phyloP scores from a whole-genome alignment of 768 basidiomycete species.

The Termitomyces sp. region DNA sequence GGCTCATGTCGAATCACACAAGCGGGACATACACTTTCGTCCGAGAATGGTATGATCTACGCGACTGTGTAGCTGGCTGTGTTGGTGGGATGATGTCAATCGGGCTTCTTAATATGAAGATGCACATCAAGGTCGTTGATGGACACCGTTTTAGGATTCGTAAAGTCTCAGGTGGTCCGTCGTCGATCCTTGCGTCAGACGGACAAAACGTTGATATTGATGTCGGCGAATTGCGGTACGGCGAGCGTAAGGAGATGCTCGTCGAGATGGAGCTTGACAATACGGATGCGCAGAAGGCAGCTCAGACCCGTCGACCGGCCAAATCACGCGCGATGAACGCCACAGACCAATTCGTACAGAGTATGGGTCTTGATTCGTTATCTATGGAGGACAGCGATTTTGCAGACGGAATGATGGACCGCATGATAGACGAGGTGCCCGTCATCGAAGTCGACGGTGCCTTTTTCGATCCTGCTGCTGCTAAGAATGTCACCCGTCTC shows the following conservation, averaged over 20 bases:
- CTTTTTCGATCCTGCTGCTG: slow-evolving; percentile 86
- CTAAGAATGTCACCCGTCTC: slow-evolving; percentile 80
- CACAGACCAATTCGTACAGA: slow-evolving; percentile 84
- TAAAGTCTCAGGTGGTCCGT: slow-evolving; percentile 89
- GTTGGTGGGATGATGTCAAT: slow-evolving; percentile 97
- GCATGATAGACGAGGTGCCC: slow-evolving; percentile 97
- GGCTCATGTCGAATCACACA: slow-evolving; percentile 99
- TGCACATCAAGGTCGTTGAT: slow-evolving; percentile 93
- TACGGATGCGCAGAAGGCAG: slow-evolving; percentile 44
- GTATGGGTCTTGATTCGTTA: slow-evolving; percentile 75
- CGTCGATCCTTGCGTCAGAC: slow-evolving; percentile 82
- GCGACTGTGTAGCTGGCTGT: slow-evolving; percentile 88
- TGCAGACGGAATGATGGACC: slow-evolving; percentile 89
- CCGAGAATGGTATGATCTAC: slow-evolving; percentile 95
- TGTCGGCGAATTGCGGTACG: slow-evolving; percentile 88
- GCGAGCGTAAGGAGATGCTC: slow-evolving; percentile 97
- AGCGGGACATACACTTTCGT: slow-evolving; percentile 97
- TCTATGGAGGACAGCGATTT: slow-evolving; percentile 73
- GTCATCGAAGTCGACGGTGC: slow-evolving; percentile 94
- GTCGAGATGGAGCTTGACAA: slow-evolving; percentile 94
- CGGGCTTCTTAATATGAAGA: slow-evolving; percentile 86
- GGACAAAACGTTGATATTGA: slow-evolving; percentile 96
- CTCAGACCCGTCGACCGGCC: slow-evolving; percentile 17
- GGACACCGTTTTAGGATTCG: slow-evolving; percentile 86
- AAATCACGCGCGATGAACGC: slow-evolving; percentile 53